phyloP scores from a whole-genome alignment of 257 asterid genomes.

The Nicotiana benthamiana region DNA sequence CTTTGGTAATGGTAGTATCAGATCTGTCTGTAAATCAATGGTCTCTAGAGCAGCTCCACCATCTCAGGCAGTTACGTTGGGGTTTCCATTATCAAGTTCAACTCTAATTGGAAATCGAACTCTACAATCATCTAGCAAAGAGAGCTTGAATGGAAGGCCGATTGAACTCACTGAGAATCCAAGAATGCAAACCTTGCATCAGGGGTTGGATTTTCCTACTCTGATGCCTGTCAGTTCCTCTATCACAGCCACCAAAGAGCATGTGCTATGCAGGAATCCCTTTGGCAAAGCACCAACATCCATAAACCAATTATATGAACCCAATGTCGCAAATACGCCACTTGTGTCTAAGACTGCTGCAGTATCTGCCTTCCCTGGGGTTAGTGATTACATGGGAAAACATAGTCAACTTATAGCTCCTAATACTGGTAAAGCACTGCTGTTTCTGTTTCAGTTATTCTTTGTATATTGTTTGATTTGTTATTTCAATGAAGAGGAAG shows the following conservation, averaged over 20 bases:
- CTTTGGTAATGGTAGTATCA: slow-evolving; percentile 10
- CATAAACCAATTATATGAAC: slow-evolving; percentile 8
- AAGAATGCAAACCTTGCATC: slow-evolving; percentile 17
- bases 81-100: slow-evolving; percentile 23
- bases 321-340: slow-evolving; percentile 6
- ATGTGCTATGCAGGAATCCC: slow-evolving; percentile 16
- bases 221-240: slow-evolving; percentile 18
- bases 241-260: slow-evolving; percentile 14
- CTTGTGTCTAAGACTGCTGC: slow-evolving; percentile 19
- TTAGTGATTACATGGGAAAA: slow-evolving; percentile 20
- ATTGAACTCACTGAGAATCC: slow-evolving; percentile 22
- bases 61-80: slow-evolving; percentile 8
- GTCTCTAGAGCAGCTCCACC: slow-evolving; percentile 13
- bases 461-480: neutral
- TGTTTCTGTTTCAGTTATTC: slow-evolving; percentile 10
- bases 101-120: slow-evolving; percentile 16
- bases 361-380: slow-evolving; percentile 16
- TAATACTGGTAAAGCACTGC: slow-evolving; percentile 24
- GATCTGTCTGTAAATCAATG: slow-evolving; percentile 17
- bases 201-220: slow-evolving; percentile 19
- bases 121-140: slow-evolving; percentile 16
- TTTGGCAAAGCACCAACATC: slow-evolving; percentile 14
- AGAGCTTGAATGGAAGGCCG: slow-evolving; percentile 3
- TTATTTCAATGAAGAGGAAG: slow-evolving; percentile 3
- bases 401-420: slow-evolving; percentile 14